Evolutionary conservation across 1,284 basidiomycete genomes (phyloP), one percentile per base, ranked within the genome.

Genomic region (Sphagnurus paluster): DNA sequence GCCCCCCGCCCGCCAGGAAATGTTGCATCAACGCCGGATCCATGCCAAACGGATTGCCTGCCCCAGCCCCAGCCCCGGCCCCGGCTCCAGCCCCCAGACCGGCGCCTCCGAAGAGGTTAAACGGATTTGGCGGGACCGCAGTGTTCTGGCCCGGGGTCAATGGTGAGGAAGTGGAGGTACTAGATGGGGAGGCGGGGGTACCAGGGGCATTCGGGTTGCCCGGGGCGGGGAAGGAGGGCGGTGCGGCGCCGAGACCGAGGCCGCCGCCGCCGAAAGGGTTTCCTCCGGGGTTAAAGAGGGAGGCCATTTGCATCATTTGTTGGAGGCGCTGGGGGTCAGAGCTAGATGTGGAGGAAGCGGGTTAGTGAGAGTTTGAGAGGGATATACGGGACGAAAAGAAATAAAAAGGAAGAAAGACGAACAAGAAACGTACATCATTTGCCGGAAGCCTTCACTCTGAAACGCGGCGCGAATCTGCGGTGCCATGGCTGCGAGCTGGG

Each of bases 231-330:
- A 86, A 82, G 2, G 60, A n/a, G 7, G 28, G 28, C 7, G 11
- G 28, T 30, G 11, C 11, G 14, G 28, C 53, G 11, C 59, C 56
- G 9, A 51, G 56, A 5, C 61, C 56, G 16, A 51, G 13, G 20
- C 54, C 59, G 10, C 47, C 50, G 36, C 56, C 56, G 17, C 56
- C 64, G 40, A 50, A 54, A 4, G 45, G n/a, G 8, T 49, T 55
- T 11, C 57, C 63, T 5, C 64, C 49, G 14, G 69, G 73, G 35
- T 75, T 74, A 58, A 90, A 68, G 66, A 77, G 60, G 11, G 72
- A 63, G 2, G 86, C 82, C 87, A 93, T 90, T 59, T 86, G 87
- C 60, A 94, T 75, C 86, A 94, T 90, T 57, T 80, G 76, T 46
- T 84, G 80, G 49, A 93, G 71, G n/a, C 74, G 72, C 46, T 91